Base-by-base conservation (phyloP, 345 rosid species). In the Boechera retrofracta region DNA sequence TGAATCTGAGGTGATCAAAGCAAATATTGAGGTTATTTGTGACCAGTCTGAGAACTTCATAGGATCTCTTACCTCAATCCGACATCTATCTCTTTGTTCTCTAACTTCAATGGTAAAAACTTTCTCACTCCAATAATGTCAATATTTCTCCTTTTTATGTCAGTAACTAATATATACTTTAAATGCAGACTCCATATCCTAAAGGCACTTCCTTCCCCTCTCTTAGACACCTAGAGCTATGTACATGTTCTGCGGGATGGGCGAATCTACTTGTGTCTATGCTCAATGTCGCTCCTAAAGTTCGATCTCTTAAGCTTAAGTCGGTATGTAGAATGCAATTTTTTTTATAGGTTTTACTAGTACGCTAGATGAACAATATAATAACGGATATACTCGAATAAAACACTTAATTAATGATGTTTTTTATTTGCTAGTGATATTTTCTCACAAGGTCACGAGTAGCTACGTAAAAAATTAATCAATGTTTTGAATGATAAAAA, bases 151-250 rank as follows among this genome's bases (percentile, higher is more conserved):
- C 24, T 44, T 6, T 38, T 38, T 13, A 15, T 54, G 18, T 35
- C 12, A 28, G 5, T 41, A 53, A 53, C 7, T 15, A 24, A 69
- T 26, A 13, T 44, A 42, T 41, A 2, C 38, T 61, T 51, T 3
- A 10, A 53, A 4, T 51, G 36, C 41, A 74, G 77, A 44, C 39
- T 42, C 71, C 64, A 53, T 74, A 65, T 44, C 64, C 31, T 74
- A 10, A 0, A 31, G 29, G 18, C 18, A 74, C 49, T 21, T 15
- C 8, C 51, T 53, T 73, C 62, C 24, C 10, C 55, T 73, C 3
- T 53, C 70, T 73, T 72, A 29, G 49, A 36, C 41, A 72, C 10
- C 31, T 72, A 10, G 69, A 72, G 41, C 69, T 72, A 54, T 61
- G 76, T 49, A 72, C 52, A 36, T 49, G 76, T 49, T 72, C 13